Evolutionary conservation across 441 rosid genomes (phyloP).

Genomic region (Erysimum cheiri): DNA sequence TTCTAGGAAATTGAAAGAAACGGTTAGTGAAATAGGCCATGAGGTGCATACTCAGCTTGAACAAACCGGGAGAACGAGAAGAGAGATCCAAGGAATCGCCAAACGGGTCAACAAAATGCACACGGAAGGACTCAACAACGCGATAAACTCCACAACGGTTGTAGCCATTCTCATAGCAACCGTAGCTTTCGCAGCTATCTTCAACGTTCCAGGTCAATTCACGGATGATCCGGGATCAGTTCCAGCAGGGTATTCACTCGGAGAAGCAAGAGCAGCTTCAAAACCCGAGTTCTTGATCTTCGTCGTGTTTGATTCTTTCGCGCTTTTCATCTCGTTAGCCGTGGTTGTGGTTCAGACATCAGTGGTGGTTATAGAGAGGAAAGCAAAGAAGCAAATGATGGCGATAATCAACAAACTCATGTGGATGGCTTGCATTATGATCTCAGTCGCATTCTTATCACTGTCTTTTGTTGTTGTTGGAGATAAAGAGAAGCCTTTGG

Average conservation of each 20-base stretch:
- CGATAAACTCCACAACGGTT: slow-evolving; percentile 86
- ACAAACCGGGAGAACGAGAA: slow-evolving; percentile 80
- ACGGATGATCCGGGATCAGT: slow-evolving; percentile 53
- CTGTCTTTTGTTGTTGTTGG: slow-evolving; percentile 71
- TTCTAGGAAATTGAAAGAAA: slow-evolving; percentile 69
- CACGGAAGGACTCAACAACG: slow-evolving; percentile 87
- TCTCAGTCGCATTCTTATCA: slow-evolving; percentile 77
- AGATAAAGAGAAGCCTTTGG: slow-evolving; percentile 51
- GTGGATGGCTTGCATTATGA: slow-evolving; percentile 89
- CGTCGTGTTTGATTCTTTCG: slow-evolving; percentile 77
- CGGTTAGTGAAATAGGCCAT: slow-evolving; percentile 91
- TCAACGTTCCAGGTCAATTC: slow-evolving; percentile 83
- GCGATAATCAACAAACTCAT: slow-evolving; percentile 84
- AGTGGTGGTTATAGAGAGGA: slow-evolving; percentile 86
- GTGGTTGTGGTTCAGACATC: slow-evolving; percentile 96
- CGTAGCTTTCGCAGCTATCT: slow-evolving; percentile 92
- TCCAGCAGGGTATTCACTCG: slow-evolving; percentile 56
- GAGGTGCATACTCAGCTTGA: slow-evolving; percentile 90
- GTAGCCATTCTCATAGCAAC: slow-evolving; percentile 94
- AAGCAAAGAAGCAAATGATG: slow-evolving; percentile 93
- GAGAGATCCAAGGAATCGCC: slow-evolving; percentile 79
- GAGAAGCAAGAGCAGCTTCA: slow-evolving; percentile 75
- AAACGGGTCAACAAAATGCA: slow-evolving; percentile 85
- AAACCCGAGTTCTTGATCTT: slow-evolving; percentile 69
- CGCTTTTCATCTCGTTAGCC: slow-evolving; percentile 89